Base-by-base conservation (phyloP, 208 protist species). In the Porcisia hertigi region DNA sequence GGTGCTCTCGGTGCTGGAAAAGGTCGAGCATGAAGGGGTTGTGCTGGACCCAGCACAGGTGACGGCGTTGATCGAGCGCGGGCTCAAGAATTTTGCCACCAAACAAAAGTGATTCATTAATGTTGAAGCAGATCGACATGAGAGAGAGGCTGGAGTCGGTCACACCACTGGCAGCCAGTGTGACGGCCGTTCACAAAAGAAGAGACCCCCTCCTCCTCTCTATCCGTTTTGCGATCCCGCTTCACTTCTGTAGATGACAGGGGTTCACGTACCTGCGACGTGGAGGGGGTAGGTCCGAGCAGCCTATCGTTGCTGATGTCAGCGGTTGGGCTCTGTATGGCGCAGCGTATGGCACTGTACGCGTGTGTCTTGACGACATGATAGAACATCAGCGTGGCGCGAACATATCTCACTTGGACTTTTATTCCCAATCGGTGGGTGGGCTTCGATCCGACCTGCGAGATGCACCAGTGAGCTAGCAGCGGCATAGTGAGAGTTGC, bases 31-130 rank as follows among this genome's bases (percentile, higher is more conserved):
- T 55, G 77, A 71, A 43, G 92, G 90, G 34, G 74, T 86, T 6
- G 49, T 64, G 66, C 82, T 96, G 1, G 87, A 94, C 70, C 53
- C 82, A 49, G 73, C 58, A 36, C 83, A 86, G 59, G 86, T 93
- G 69, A 76, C 78, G 41, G 82, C 87, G 76, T 60, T 94, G 64
- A 82, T 96, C n/a, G 87, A 96, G 77, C 70, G 62, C 30, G 86
- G 88, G 1, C 79, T 94, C 55, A 83, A 87, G 81, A 93, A 91
- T 73, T 81, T 87, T 59, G 79, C 74, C 0, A 77, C 79, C 25
- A 86, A 86, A 76, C 80, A 55, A 0, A 67, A 53, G 60, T 66
- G 71, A 64, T 18, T 20, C 47, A 16, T 39, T 30, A 11, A 9
- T 8, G 4, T 16, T 8, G 63, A 49, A 20, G 36, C 8, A 36